These are phyloP conservation scores for Didymella pomorum DNA, from an alignment of 2,329 filamentous ascomycete species.

Conservation along the genomic window DNA sequence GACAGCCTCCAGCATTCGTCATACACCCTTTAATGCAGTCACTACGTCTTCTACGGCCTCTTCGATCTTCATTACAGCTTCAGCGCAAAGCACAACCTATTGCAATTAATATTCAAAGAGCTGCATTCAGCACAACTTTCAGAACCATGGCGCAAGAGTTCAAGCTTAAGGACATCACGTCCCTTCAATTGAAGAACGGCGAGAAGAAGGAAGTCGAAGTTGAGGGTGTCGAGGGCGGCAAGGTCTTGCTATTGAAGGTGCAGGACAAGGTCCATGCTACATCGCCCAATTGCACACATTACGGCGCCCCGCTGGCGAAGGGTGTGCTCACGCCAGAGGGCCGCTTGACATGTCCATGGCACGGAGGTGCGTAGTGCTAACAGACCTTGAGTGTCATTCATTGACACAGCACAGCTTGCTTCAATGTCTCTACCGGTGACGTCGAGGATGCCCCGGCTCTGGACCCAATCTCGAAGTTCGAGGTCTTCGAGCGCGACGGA, in stretches of 20 bases:
- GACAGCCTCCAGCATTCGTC: conserved; percentile 16
- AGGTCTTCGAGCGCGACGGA: conserved; percentile 80
- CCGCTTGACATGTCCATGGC: conserved; percentile 92
- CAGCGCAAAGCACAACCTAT: conserved; percentile 22
- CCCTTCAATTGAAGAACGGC: conserved; percentile 76
- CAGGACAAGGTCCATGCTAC: conserved; percentile 79
- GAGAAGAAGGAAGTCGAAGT: conserved; percentile 91
- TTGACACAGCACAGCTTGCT: conserved; percentile 72
- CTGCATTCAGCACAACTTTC: conserved; percentile 38
- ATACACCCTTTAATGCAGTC: conserved; percentile 36
- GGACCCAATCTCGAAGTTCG: conserved; percentile 84
- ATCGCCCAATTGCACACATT: conserved; percentile 86
- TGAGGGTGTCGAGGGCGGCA: conserved; percentile 84
- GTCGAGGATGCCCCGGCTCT: conserved; percentile 94
- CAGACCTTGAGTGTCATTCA: conserved; percentile 16
- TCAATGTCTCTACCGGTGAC: conserved; percentile 86
- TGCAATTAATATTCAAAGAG: conserved; percentile 27
- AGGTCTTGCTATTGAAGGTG: conserved; percentile 84
- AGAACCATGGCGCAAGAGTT: conserved; percentile 57
- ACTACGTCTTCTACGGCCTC: conserved; percentile 35
- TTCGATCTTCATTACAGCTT: conserved; percentile 33
- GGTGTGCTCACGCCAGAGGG: conserved; percentile 85
- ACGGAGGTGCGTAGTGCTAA: conserved; percentile 72
- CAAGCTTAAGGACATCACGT: conserved; percentile 77
- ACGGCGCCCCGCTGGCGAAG: conserved; percentile 86